A percentile compares a stretch with the other conserved stretches of the same genome.
Conservation (phyloP, 176 grass and related monocot species). For the Melocanna baccifera region DNA sequence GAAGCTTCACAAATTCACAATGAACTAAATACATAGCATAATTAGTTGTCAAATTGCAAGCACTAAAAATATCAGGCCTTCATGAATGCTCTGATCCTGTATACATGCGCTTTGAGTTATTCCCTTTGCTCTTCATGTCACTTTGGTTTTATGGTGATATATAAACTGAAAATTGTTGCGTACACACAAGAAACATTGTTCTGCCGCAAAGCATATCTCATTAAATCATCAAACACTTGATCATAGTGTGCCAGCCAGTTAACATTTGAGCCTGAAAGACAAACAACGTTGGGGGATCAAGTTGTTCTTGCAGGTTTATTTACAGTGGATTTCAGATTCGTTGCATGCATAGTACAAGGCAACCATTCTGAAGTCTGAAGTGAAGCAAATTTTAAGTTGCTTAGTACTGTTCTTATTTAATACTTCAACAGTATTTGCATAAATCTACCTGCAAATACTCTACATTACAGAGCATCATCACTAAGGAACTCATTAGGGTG, state of each 20-base stretch:
- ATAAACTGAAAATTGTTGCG: neutral
- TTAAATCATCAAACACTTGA: neutral
- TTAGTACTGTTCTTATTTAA: neutral
- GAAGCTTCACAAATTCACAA: neutral
- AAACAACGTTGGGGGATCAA: neutral
- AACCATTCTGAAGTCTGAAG: neutral
- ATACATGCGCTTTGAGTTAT: neutral
- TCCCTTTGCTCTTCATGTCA: neutral
- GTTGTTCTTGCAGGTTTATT: neutral
- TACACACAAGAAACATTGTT: neutral
- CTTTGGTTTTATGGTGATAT: neutral
- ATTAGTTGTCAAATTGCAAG: neutral
- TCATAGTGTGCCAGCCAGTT: too few species aligned
- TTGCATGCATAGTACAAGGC: neutral
- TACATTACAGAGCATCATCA: conserved; percentile 78
- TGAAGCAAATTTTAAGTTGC: neutral
- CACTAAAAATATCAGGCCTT: neutral
- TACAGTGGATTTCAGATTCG: neutral
- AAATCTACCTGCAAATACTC: conserved; percentile 2
- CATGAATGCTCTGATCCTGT: neutral
- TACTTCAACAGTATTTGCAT: neutral
- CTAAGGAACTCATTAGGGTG: conserved; percentile 70
- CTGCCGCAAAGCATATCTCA: neutral
- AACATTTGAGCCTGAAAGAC: neutral
- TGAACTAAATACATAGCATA: neutral